These are phyloP conservation scores for Acanthochlamys bracteata DNA, from an alignment of 106 monocot genomes.

Conservation along the genomic window DNA sequence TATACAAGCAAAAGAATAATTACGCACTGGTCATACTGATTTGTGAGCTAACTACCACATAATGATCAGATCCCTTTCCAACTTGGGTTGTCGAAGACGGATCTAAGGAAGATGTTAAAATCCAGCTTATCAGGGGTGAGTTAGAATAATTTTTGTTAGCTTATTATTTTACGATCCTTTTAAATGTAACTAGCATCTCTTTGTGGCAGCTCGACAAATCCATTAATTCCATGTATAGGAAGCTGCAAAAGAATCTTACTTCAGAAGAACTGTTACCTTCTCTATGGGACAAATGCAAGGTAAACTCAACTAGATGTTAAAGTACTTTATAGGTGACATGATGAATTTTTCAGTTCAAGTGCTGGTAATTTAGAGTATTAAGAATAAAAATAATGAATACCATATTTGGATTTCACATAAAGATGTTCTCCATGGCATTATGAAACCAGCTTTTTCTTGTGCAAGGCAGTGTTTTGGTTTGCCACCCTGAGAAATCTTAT, in stretches of 20 bases:
- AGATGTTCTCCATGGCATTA: too few species aligned
- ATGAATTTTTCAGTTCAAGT: too few species aligned
- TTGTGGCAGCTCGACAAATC: conserved; percentile 74
- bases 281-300: conserved; percentile 99
- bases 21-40: too few species aligned
- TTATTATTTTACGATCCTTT: too few species aligned
- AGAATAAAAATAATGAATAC: too few species aligned
- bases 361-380: too few species aligned
- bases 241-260: conserved; percentile 75
- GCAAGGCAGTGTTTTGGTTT: too few species aligned
- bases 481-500: too few species aligned
- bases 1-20: too few species aligned
- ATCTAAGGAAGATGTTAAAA: conserved; percentile 85
- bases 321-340: too few species aligned
- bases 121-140: conserved; percentile 84
- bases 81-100: conserved; percentile 77
- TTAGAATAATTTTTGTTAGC: conserved; percentile 7
- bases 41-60: background rate
- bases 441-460: too few species aligned
- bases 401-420: too few species aligned
- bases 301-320: conserved; percentile 11
- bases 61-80: conserved; percentile 75
- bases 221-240: conserved; percentile 71
- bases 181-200: background rate
- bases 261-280: conserved; percentile 94